These are phyloP conservation scores for Kockovaella imperatae DNA, from an alignment of 768 basidiomycete species.

Conservation along the genomic window DNA sequence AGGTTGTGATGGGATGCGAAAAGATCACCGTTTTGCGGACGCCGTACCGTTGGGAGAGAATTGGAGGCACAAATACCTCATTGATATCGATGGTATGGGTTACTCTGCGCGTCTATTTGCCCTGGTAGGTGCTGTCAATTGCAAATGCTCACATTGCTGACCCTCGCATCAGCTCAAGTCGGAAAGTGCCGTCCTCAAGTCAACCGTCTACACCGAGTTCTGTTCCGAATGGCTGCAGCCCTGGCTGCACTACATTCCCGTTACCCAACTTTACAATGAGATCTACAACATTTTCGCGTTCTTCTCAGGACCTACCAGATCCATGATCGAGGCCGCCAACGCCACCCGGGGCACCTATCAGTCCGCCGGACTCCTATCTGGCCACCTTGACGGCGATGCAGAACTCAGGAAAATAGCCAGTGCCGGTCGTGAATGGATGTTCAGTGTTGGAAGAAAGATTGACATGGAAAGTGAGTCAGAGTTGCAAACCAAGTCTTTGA, in stretches of 20 bases:
- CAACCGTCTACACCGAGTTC: constrained; percentile 84
- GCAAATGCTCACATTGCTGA: neutral
- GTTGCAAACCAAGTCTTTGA: constrained; percentile 4
- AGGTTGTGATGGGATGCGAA: constrained; percentile 56
- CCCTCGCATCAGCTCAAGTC: constrained; percentile 50
- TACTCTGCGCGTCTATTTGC: constrained; percentile 79
- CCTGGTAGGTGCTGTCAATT: constrained; percentile 16
- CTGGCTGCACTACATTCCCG: constrained; percentile 92
- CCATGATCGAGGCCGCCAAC: constrained; percentile 54
- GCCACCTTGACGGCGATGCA: constrained; percentile 57
- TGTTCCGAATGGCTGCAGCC: constrained; percentile 87
- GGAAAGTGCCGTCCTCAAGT: constrained; percentile 82
- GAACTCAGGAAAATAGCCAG: constrained; percentile 72
- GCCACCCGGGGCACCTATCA: constrained; percentile 47
- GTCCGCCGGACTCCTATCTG: constrained; percentile 33
- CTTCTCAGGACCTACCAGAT: constrained; percentile 73
- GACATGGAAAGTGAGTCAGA: constrained; percentile 96
- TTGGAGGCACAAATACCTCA: constrained; percentile 87
- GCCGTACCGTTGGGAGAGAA: constrained; percentile 73
- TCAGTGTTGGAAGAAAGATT: constrained; percentile 65
- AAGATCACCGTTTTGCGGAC: constrained; percentile 62
- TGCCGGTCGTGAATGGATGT: constrained; percentile 90
- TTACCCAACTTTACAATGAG: constrained; percentile 77
- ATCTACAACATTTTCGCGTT: constrained; percentile 89
- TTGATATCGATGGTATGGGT: constrained; percentile 91